Conservation (phyloP, 768 basidiomycete species). For the Inosperma sp. region DNA sequence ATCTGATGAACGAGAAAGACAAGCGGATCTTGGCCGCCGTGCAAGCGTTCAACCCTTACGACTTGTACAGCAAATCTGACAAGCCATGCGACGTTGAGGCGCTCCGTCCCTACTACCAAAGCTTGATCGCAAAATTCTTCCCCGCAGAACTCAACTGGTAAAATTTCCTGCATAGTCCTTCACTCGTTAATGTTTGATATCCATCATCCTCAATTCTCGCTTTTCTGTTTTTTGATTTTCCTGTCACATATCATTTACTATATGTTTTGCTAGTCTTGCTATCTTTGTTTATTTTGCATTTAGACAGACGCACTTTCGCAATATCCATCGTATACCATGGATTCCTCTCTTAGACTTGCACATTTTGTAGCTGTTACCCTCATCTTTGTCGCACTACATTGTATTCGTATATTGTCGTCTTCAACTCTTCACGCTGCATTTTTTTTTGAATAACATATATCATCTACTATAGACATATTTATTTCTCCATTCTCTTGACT, state of each 20-base stretch:
- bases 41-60: constrained; percentile 88
- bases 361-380: constrained; percentile 1
- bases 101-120: constrained; percentile 79
- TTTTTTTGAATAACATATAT: constrained; percentile 5
- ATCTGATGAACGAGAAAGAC: constrained; percentile 75
- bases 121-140: constrained; percentile 82
- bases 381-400: background rate
- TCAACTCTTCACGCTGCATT: background rate
- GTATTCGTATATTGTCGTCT: background rate
- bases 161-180: constrained; percentile 6
- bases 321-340: constrained; percentile 3
- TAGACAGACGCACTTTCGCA: background rate
- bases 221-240: background rate
- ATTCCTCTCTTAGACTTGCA: background rate
- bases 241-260: constrained; percentile 4
- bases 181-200: background rate
- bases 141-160: constrained; percentile 79
- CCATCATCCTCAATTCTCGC: background rate
- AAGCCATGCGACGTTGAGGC: constrained; percentile 54
- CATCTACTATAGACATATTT: constrained; percentile 7
- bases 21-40: constrained; percentile 63
- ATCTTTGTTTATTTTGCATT: background rate
- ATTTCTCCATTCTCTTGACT: constrained; percentile 3
- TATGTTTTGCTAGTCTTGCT: background rate
- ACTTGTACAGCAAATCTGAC: constrained; percentile 88